Conservation (phyloP, 768 basidiomycete species). For the Mycena vulgaris region DNA sequence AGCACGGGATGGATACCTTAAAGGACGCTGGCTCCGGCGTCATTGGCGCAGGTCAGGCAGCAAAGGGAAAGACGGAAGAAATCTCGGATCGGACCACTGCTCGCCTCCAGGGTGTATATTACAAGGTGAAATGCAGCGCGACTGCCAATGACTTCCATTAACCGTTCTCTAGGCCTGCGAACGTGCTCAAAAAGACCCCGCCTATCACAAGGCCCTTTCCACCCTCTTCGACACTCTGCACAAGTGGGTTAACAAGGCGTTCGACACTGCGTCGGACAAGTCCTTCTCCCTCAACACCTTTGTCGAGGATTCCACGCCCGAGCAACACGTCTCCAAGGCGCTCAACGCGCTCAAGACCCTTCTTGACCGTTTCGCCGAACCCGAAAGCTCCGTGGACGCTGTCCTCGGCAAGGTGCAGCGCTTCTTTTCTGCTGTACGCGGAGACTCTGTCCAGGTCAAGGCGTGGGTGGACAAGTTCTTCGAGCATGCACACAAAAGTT, state of each 20-base stretch:
- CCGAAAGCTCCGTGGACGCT: conserved; percentile 62
- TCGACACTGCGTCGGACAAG: conserved; percentile 65
- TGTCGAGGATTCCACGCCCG: conserved; percentile 30
- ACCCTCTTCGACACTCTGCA: conserved; percentile 71
- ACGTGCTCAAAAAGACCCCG: conserved; percentile 72
- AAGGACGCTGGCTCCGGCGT: conserved; percentile 70
- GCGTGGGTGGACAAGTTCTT: conserved; percentile 72
- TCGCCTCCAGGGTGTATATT: conserved; percentile 66
- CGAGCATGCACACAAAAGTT: conserved; percentile 57
- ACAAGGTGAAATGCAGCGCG: conserved; percentile 56
- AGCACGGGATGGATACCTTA: conserved; percentile 76
- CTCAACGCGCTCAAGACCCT: conserved; percentile 52
- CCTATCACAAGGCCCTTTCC: conserved; percentile 70
- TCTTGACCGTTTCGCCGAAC: conserved; percentile 66
- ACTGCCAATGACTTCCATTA: background rate
- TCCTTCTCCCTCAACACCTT: conserved; percentile 55
- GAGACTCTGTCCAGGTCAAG: conserved; percentile 65
- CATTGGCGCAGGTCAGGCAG: conserved; percentile 68
- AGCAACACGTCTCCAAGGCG: conserved; percentile 31
- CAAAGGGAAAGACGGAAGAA: conserved; percentile 60
- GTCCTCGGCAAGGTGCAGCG: conserved; percentile 59
- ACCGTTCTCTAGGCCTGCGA: conserved; percentile 65
- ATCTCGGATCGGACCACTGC: conserved; percentile 56
- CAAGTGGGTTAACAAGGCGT: conserved; percentile 68
- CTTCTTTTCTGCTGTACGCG: conserved; percentile 64